Conservation (phyloP, 176 grass and related monocot species). For the Eremochloa ophiuroides region DNA sequence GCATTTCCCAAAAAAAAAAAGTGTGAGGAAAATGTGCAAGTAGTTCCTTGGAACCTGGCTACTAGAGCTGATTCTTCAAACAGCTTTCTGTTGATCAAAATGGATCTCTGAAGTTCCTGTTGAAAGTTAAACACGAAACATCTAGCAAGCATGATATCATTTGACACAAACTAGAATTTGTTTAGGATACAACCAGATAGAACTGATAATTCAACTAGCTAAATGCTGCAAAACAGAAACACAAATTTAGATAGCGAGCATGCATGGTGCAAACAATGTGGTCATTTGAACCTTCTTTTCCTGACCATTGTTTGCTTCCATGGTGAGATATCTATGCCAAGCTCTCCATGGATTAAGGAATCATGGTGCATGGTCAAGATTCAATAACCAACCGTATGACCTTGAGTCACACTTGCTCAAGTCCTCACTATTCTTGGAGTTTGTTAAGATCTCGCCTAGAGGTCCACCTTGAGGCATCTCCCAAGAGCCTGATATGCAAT, state of each 20-base stretch:
- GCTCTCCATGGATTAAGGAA: background rate
- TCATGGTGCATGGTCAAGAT: constrained; percentile 39
- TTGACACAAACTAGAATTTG: background rate
- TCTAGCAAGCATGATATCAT: constrained; percentile 6
- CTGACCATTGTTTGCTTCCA: constrained; percentile 1
- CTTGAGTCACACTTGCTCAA: constrained; percentile 27
- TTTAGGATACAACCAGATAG: constrained; percentile 25
- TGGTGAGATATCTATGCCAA: background rate
- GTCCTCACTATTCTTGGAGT: constrained; percentile 43
- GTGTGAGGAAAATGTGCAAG: background rate
- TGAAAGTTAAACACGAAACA: background rate
- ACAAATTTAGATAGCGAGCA: constrained; percentile 1
- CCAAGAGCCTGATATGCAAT: constrained; percentile 55
- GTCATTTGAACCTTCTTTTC: background rate
- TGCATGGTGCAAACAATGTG: background rate
- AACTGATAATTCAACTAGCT: constrained; percentile 27
- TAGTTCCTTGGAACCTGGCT: background rate
- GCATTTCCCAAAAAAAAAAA: background rate
- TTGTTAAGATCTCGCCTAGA: constrained; percentile 68
- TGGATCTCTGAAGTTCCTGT: background rate
- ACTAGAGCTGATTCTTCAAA: background rate
- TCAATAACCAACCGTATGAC: constrained; percentile 47
- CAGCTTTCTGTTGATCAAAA: background rate
- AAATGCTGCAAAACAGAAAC: constrained; percentile 3
- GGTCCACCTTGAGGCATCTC: constrained; percentile 64